Base-by-base conservation (phyloP, 2,329 filamentous ascomycete species). In the Microdochium trichocladiopsis region DNA sequence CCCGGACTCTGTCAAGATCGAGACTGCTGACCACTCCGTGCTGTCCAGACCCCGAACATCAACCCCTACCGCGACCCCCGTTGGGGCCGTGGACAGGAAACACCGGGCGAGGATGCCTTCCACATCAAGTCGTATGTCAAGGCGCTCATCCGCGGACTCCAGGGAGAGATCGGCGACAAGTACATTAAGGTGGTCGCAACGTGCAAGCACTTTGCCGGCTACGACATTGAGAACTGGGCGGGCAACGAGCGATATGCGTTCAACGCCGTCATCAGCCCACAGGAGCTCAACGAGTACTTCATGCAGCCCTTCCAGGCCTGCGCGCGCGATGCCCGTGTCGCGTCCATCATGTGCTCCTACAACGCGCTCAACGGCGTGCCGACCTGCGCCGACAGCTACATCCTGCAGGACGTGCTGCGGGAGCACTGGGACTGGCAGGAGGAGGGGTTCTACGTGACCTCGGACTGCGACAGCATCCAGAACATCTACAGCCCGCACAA, bases 231-330 rank as follows among this genome's bases (percentile, higher is more conserved):
- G 59, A 59, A 64, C 48, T 77, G 74, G 66, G 55, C 62, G 10
- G 65, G 66, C 14, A 66, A 71, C 33, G 66, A 69, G 18, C 70
- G 77, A 4, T 72, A 77, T 61, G 73, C 73, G 25, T 84, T 80
- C 55, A 73, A 86, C 60, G 75, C 82, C 10, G 65, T 73, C 11
- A 77, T 85, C 55, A 72, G 71, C 16, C 67, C 72, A 16, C 84
- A 87, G 57, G 85, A 88, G 54, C 66, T 88, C 6, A 73, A 76
- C 0, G 84, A 87, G 59, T 88, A 87, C 66, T 88, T 84, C 60
- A 73, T 85, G 54, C 83, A 80, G 2, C 76, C 83, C 0, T 88
- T 88, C 68, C 71, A 84, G 59, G 75, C 74, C 61, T 87, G 84
- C 63, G 79, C 76, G 33, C 71, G 76, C 22, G 78, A 82, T 59